Base-by-base conservation (phyloP, 352 stramenopile genomes). In the Pythium pyrilobum region DNA sequence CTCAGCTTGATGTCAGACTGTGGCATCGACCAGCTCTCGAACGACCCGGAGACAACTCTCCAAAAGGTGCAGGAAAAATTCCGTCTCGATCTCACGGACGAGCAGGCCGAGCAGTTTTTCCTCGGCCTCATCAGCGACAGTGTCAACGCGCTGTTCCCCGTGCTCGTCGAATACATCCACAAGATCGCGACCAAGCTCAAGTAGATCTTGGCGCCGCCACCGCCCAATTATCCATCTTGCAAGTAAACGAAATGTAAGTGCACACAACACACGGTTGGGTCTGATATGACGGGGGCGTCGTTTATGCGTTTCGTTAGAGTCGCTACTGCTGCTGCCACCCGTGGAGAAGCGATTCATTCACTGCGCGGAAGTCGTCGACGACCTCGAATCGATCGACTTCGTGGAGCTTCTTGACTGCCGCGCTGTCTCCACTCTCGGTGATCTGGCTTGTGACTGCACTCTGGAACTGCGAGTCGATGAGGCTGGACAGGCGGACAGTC, bases 1-100 rank as follows among this genome's bases (percentile, higher is more conserved):
- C 80, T 99, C 12, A 96, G 95, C 62, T 72, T 99, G 20, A 99
- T 99, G 97, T 94, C 95, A 16, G 97, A 99, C 71, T 97, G 96
- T 20, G 96, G 95, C 32, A 99, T 99, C 61, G 91, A 99, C 62
- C 78, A 93, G 48, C 44, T 96, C 15, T 90, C 87, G 43, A 87
- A 69, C 31, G 87, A 96, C 34, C 87, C 85, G 3, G 81, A 79
- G 41, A 94, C 85, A 10, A 87, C 81, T 28, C 54, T 95, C 24
- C 73, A 91, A 38, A 92, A 94, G 43, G 83, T 98, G 27, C 92
- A 98, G 69, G 95, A 98, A 51, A 92, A 97, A 32, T 99, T 99
- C 66, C 87, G 95, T 18, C 75, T 99, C 37, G 96, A 99, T 62
- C 72, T 99, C 31, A 97, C 87, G 9, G 96, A 99, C 69, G 96